Conservation (phyloP, 257 asterid species). For the Eustoma russellianum region DNA sequence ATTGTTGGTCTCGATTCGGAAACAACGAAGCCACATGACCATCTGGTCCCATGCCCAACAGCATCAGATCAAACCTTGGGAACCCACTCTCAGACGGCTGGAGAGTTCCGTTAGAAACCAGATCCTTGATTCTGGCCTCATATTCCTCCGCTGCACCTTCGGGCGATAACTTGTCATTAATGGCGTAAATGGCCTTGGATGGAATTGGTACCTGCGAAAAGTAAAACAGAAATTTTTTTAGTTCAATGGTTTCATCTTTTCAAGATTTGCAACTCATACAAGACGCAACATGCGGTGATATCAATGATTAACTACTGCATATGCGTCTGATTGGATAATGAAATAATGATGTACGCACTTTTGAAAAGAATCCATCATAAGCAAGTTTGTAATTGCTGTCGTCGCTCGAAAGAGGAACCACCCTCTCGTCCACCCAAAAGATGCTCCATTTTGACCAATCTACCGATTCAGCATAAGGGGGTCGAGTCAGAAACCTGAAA, state of each 20-base stretch:
- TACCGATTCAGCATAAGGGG: conserved; percentile 52
- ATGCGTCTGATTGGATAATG: no score
- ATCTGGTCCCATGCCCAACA: conserved; percentile 83
- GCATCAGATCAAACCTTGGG: conserved; percentile 76
- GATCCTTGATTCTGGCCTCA: conserved; percentile 40
- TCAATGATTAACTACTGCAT: no score
- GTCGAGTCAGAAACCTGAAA: conserved; percentile 50
- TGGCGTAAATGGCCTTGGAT: conserved; percentile 38
- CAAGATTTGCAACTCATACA: no score
- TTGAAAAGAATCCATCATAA: conserved; percentile 52
- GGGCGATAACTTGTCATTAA: conserved; percentile 49
- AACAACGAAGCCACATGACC: conserved; percentile 88
- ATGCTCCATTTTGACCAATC: conserved; percentile 88
- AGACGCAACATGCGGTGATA: no score
- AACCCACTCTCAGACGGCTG: no score
- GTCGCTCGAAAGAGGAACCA: conserved; percentile 55
- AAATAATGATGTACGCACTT: conserved; percentile 48
- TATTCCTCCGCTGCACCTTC: conserved; percentile 68
- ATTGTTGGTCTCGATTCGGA: conserved; percentile 52
- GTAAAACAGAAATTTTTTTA: conserved; percentile 2
- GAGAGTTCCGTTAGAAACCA: conserved; percentile 32
- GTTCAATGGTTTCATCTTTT: no score
- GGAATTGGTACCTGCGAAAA: conserved; percentile 58
- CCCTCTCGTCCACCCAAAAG: conserved; percentile 90
- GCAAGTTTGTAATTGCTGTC: conserved; percentile 84